Conservation (phyloP, 176 grass and related monocot genomes). For the Cenchrus fungigraminus region DNA sequence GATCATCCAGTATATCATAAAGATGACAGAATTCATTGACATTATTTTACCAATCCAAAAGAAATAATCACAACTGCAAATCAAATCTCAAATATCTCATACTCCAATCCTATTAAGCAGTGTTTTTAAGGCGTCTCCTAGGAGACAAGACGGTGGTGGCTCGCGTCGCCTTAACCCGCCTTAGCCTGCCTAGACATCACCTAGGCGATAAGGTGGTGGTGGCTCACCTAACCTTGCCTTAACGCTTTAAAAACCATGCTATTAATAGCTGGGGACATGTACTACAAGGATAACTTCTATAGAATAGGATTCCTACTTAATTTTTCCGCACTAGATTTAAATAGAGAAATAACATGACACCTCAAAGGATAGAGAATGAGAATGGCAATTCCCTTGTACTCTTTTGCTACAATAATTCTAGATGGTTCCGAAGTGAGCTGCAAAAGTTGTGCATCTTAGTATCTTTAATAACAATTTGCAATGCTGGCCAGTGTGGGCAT, state of each 20-base stretch:
- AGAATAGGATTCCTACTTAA: neutral
- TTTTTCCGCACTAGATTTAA: neutral
- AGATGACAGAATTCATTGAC: conserved; percentile 20
- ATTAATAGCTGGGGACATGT: neutral
- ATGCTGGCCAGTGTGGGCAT: neutral
- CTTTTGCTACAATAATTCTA: neutral
- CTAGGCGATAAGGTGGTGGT: too few relatives aligned
- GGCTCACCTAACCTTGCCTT: too few relatives aligned
- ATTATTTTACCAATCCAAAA: conserved; percentile 33
- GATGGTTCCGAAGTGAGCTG: neutral
- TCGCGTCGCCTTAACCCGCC: too few relatives aligned
- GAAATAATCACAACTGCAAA: conserved; percentile 1
- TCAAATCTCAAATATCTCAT: neutral
- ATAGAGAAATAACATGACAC: neutral
- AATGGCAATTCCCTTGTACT: neutral
- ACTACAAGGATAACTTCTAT: neutral
- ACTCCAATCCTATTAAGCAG: neutral
- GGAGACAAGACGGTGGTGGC: too few relatives aligned
- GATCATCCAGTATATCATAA: conserved; percentile 31
- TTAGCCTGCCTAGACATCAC: too few relatives aligned
- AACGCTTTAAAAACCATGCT: too few relatives aligned
- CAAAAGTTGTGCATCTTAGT: neutral
- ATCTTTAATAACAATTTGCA: neutral
- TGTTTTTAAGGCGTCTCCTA: too few relatives aligned
- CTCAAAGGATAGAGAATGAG: neutral